Percentiles rank a stretch among this genome's conserved stretches.
Evolutionary conservation across 2,329 filamentous ascomycete species (phyloP).

Genomic region (Raffaelea albimanens): DNA sequence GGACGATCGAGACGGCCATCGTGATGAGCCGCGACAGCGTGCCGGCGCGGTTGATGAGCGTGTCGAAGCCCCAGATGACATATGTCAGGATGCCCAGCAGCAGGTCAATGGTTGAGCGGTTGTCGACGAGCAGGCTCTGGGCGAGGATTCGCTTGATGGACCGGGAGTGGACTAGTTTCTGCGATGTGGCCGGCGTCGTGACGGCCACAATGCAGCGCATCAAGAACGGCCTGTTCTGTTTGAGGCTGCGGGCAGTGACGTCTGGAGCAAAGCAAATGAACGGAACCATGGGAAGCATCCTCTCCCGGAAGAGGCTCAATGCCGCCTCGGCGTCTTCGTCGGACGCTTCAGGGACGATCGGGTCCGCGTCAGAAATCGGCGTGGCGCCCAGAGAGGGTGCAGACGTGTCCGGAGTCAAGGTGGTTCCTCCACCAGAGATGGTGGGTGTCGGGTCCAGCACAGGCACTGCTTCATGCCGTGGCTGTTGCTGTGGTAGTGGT

Average conservation of each 20-base stretch:
- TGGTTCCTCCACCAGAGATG: no score
- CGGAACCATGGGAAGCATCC: conserved; percentile 19
- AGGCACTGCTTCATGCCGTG: not conserved
- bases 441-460: no score
- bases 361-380: no score
- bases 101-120: conserved; percentile 37
- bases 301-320: conserved; percentile 29
- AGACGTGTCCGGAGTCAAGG: no score
- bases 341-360: not conserved
- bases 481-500: not conserved
- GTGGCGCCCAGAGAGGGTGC: no score
- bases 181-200: conserved; percentile 30
- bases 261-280: conserved; percentile 26
- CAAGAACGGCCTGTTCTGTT: conserved; percentile 37
- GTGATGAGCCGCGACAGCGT: conserved; percentile 18
- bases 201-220: conserved; percentile 39
- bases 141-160: conserved; percentile 32
- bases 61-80: conserved; percentile 28
- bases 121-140: conserved; percentile 36
- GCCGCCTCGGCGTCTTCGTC: conserved; percentile 13
- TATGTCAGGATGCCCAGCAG: conserved; percentile 38
- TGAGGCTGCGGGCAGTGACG: conserved; percentile 28
- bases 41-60: conserved; percentile 16
- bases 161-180: conserved; percentile 29
- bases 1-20: conserved; percentile 29